phyloP scores from a whole-genome alignment of 2,329 filamentous ascomycete genomes.

The Dothidotthia symphoricarpi region DNA sequence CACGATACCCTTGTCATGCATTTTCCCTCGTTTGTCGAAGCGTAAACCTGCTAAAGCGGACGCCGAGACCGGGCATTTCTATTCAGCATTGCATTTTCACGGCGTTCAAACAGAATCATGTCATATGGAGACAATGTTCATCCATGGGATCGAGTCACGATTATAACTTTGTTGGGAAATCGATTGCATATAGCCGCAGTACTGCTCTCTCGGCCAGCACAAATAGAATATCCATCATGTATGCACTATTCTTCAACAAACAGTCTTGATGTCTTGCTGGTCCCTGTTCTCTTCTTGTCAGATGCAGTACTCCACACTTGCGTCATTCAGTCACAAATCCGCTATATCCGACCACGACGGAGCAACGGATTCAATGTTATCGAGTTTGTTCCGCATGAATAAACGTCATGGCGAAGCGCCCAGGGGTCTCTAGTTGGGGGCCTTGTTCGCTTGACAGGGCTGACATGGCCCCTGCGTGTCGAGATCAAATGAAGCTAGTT shows the following conservation, averaged over 20 bases:
- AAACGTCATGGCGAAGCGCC: constrained; percentile 20
- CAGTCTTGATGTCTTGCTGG: too few species aligned
- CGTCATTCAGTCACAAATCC: too few species aligned
- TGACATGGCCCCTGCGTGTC: constrained; percentile 19
- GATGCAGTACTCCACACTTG: too few species aligned
- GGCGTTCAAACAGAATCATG: constrained; percentile 21
- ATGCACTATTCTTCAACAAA: background rate
- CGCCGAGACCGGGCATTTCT: constrained; percentile 6
- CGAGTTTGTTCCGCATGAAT: too few species aligned
- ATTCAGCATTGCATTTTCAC: constrained; percentile 16
- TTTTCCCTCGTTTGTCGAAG: background rate
- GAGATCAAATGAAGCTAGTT: too few species aligned
- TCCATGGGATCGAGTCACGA: constrained; percentile 6
- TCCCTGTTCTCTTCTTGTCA: too few species aligned
- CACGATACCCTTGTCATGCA: constrained; percentile 27
- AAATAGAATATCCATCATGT: constrained; percentile 10
- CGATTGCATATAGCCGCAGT: constrained; percentile 22
- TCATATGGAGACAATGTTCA: constrained; percentile 14
- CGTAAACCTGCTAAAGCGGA: constrained; percentile 12
- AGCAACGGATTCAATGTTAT: background rate
- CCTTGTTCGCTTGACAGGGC: constrained; percentile 36
- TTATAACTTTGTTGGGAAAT: constrained; percentile 18
- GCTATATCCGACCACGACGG: background rate
- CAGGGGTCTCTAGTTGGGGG: constrained; percentile 33
- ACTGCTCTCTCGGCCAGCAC: constrained; percentile 27